Evolutionary conservation across 257 asterid species (phyloP).

Genomic region (Leptodermis oblonga): DNA sequence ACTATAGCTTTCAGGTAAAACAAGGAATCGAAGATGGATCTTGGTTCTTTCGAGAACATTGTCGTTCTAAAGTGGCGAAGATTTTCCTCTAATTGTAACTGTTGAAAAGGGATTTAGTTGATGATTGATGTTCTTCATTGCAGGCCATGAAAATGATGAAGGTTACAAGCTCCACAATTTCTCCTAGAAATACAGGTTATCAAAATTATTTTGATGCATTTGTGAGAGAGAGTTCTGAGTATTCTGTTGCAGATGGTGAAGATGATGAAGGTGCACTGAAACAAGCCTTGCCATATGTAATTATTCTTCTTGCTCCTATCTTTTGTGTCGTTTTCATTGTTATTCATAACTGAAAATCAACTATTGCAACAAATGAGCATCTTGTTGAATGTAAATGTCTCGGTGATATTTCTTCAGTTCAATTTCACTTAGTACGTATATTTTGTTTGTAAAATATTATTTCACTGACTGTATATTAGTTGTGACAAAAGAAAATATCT

Average conservation of each 20-base stretch:
- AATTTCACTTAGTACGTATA: too few relatives aligned
- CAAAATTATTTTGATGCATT: conserved; percentile 81
- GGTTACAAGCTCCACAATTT: conserved; percentile 33
- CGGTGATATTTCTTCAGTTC: too few relatives aligned
- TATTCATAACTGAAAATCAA: conserved; percentile 13
- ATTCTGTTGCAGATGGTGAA: conserved; percentile 36
- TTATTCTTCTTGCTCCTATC: conserved; percentile 63
- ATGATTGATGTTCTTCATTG: conserved; percentile 11
- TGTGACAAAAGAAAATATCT: too few relatives aligned
- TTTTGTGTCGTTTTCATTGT: conserved; percentile 50
- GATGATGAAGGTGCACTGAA: conserved; percentile 45
- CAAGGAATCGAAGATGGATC: background rate
- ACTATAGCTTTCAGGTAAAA: conserved; percentile 73
- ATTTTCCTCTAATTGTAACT: background rate
- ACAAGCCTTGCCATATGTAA: conserved; percentile 54
- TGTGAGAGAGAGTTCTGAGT: conserved; percentile 41
- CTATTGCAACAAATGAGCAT: background rate
- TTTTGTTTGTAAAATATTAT: too few relatives aligned
- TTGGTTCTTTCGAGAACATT: background rate
- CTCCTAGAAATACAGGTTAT: conserved; percentile 41
- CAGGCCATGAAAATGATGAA: conserved; percentile 98
- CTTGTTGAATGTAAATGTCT: background rate
- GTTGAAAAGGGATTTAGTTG: background rate
- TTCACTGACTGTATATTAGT: too few relatives aligned
- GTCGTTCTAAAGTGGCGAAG: background rate